phyloP scores from a whole-genome alignment of 1,139 yeast species.

The Magnusiomyces fungicola region DNA sequence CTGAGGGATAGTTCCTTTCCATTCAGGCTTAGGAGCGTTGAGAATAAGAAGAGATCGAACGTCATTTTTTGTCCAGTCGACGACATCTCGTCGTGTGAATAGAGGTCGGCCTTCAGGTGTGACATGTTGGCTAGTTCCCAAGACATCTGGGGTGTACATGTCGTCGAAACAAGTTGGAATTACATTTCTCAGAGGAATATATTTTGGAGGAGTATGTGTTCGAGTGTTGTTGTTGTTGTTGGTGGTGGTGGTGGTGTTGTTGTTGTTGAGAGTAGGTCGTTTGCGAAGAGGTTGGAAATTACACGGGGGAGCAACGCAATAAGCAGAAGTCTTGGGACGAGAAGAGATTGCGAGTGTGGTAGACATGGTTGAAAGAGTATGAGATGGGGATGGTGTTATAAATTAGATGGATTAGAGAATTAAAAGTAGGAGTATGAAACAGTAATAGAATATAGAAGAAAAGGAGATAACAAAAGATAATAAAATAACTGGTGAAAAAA shows the following conservation, averaged over 20 bases:
- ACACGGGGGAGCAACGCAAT: slow-evolving; percentile 10
- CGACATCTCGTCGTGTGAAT: slow-evolving; percentile 50
- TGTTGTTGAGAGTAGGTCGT: slow-evolving; percentile 1
- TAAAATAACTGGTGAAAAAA: too few relatives aligned
- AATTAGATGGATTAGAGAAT: too few relatives aligned
- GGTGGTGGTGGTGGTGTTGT: not conserved
- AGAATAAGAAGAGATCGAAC: slow-evolving; percentile 53
- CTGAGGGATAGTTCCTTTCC: slow-evolving; percentile 44
- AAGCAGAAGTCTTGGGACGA: slow-evolving; percentile 7
- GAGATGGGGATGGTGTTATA: too few relatives aligned
- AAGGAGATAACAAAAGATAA: too few relatives aligned
- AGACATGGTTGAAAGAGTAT: not conserved
- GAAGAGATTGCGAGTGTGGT: not conserved
- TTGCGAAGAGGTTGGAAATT: slow-evolving; percentile 12
- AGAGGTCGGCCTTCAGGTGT: slow-evolving; percentile 50
- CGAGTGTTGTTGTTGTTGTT: too few relatives aligned
- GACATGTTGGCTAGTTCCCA: slow-evolving; percentile 31
- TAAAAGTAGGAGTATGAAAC: too few relatives aligned
- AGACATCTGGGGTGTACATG: slow-evolving; percentile 48
- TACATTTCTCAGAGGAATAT: slow-evolving; percentile 33
- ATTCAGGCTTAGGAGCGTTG: slow-evolving; percentile 42
- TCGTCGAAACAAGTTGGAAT: slow-evolving; percentile 44
- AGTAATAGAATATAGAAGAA: too few relatives aligned
- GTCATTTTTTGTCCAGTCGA: slow-evolving; percentile 62
- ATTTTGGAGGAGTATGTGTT: not conserved